Evolutionary conservation across 352 stramenopile genomes (phyloP).

Genomic region (Globisporangium megalacanthum): DNA sequence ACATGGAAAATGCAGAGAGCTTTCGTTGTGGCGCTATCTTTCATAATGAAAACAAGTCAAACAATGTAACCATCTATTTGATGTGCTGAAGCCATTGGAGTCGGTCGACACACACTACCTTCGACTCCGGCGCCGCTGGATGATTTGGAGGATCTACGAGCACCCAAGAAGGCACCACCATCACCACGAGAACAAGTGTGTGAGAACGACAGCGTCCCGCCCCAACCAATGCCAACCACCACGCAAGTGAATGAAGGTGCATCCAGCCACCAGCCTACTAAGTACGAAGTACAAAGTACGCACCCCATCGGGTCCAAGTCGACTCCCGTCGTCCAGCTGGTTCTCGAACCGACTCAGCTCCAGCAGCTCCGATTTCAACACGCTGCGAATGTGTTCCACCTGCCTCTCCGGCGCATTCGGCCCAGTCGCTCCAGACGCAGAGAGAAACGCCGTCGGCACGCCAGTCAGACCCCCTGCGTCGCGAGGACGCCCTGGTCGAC

Average conservation of each 20-base stretch:
- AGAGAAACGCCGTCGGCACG: background rate
- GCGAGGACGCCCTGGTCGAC: background rate
- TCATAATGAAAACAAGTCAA: too few relatives aligned
- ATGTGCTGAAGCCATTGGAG: too few relatives aligned
- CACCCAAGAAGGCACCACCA: background rate
- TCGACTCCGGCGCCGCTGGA: conserved; percentile 39
- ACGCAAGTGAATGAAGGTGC: too few relatives aligned
- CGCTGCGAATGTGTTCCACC: conserved; percentile 49
- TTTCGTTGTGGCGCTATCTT: background rate
- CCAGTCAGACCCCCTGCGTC: too few relatives aligned
- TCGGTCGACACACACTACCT: conserved; percentile 9
- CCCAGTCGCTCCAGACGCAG: conserved; percentile 5
- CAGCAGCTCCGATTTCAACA: conserved; percentile 49
- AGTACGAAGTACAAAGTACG: background rate
- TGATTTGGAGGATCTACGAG: conserved; percentile 49
- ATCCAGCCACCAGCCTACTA: too few relatives aligned
- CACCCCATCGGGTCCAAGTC: conserved; percentile 46
- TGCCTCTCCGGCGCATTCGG: conserved; percentile 2
- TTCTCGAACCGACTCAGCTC: conserved; percentile 30
- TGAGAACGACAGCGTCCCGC: background rate
- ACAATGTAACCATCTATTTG: too few relatives aligned
- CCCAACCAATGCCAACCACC: background rate
- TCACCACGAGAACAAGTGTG: background rate
- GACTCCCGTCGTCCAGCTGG: conserved; percentile 39
- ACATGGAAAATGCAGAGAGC: background rate